Evolutionary conservation across 2,329 filamentous ascomycete genomes (phyloP).

Genomic region (Colletotrichum filicis): DNA sequence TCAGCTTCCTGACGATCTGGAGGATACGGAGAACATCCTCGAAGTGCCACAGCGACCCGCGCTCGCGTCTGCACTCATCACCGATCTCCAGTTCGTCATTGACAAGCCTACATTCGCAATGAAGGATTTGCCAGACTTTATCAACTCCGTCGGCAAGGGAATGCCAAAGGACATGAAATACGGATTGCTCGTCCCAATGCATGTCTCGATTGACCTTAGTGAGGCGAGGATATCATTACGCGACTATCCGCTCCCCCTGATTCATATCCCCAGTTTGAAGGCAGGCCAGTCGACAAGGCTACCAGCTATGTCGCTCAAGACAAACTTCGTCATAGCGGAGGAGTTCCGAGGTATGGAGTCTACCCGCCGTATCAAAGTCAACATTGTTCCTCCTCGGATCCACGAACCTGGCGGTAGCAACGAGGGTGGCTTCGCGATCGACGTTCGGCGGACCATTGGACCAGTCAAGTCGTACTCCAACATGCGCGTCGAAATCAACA

Average conservation of each 20-base stretch:
- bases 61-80: constrained; percentile 82
- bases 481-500: constrained; percentile 92
- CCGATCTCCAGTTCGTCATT: constrained; percentile 84
- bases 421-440: constrained; percentile 79
- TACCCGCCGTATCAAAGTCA: constrained; percentile 81
- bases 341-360: constrained; percentile 87
- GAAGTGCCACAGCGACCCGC: constrained; percentile 87
- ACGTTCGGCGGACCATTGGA: constrained; percentile 90
- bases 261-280: constrained; percentile 89
- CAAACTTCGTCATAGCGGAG: constrained; percentile 96
- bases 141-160: constrained; percentile 93
- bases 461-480: constrained; percentile 97
- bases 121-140: constrained; percentile 82
- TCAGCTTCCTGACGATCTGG: constrained; percentile 81
- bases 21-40: constrained; percentile 86
- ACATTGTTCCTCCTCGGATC: constrained; percentile 80
- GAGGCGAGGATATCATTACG: constrained; percentile 88
- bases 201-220: constrained; percentile 88
- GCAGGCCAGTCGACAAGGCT: constrained; percentile 81
- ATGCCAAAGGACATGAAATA: constrained; percentile 95
- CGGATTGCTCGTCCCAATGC: constrained; percentile 88
- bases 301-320: constrained; percentile 84
- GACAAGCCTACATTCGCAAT: constrained; percentile 95
- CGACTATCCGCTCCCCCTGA: constrained; percentile 91
- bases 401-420: constrained; percentile 65